These are phyloP conservation scores for Saccharomycopsis fibuligera DNA, from an alignment of 805 yeast genomes.

Conservation along the genomic window DNA sequence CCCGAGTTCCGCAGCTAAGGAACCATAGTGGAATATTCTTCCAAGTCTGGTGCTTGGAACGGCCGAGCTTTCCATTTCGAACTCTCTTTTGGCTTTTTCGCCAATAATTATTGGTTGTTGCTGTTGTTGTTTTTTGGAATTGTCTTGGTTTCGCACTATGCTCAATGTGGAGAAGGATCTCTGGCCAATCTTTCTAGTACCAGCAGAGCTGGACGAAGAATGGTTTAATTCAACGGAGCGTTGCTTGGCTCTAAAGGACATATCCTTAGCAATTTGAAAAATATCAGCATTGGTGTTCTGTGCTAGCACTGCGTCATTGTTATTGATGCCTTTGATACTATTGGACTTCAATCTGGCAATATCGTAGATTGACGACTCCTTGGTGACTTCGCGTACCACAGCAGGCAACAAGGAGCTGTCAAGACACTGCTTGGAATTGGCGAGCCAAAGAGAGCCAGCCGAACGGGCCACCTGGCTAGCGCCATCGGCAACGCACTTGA, in stretches of 20 bases:
- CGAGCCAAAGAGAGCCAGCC: background rate
- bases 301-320: background rate
- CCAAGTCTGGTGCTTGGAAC: slow-evolving; percentile 88
- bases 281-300: slow-evolving; percentile 26
- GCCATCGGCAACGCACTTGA: slow-evolving; percentile 1
- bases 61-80: slow-evolving; percentile 53
- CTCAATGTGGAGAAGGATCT: slow-evolving; percentile 6
- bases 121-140: slow-evolving; percentile 13
- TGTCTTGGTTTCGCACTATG: background rate
- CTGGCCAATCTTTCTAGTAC: background rate
- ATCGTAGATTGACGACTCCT: slow-evolving; percentile 13
- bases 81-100: slow-evolving; percentile 31
- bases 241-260: slow-evolving; percentile 24
- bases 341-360: slow-evolving; percentile 14
- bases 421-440: background rate
- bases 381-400: slow-evolving; percentile 7
- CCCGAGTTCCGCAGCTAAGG: slow-evolving; percentile 88
- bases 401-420: background rate
- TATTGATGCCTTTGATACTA: slow-evolving; percentile 11
- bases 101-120: slow-evolving; percentile 25
- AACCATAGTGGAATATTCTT: slow-evolving; percentile 86
- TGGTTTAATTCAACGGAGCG: background rate
- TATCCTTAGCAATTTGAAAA: slow-evolving; percentile 29
- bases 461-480: slow-evolving; percentile 3
- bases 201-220: background rate